phyloP scores from a whole-genome alignment of 2,329 filamentous ascomycete species.

The Epichloe sibirici region DNA sequence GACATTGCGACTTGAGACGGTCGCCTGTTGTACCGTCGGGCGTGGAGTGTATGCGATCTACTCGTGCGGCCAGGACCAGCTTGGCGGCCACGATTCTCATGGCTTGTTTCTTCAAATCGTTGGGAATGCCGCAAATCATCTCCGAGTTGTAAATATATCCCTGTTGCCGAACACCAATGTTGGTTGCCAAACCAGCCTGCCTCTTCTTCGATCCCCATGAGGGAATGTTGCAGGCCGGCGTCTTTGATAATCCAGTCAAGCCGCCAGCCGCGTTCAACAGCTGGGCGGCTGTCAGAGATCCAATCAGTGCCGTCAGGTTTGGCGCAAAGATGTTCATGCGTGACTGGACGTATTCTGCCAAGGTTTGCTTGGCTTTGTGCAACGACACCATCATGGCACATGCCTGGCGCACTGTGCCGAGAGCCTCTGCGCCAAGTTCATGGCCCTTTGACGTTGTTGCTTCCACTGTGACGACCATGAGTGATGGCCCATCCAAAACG shows the following conservation, averaged over 20 bases:
- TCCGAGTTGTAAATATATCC: constrained; percentile 89
- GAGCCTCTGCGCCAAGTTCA: constrained; percentile 61
- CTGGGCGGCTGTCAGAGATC: constrained; percentile 86
- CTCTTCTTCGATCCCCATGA: constrained; percentile 86
- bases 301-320: constrained; percentile 81
- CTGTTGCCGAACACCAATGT: constrained; percentile 80
- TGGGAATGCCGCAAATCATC: constrained; percentile 73
- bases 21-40: constrained; percentile 75
- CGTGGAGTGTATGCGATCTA: constrained; percentile 74
- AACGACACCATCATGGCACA: constrained; percentile 84
- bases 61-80: constrained; percentile 81
- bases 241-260: constrained; percentile 77
- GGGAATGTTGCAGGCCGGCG: constrained; percentile 83
- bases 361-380: constrained; percentile 71
- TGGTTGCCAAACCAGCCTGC: constrained; percentile 77
- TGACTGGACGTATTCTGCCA: constrained; percentile 92
- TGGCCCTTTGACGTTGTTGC: constrained; percentile 79
- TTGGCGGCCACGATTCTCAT: constrained; percentile 93
- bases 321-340: constrained; percentile 95
- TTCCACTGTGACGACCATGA: constrained; percentile 95
- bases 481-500: constrained; percentile 73
- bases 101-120: constrained; percentile 80
- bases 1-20: constrained; percentile 67
- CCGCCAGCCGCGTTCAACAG: constrained; percentile 92
- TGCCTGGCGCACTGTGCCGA: constrained; percentile 61